Evolutionary conservation across 805 yeast genomes (phyloP).

Genomic region (Hanseniaspora pseudoguilliermondii): DNA sequence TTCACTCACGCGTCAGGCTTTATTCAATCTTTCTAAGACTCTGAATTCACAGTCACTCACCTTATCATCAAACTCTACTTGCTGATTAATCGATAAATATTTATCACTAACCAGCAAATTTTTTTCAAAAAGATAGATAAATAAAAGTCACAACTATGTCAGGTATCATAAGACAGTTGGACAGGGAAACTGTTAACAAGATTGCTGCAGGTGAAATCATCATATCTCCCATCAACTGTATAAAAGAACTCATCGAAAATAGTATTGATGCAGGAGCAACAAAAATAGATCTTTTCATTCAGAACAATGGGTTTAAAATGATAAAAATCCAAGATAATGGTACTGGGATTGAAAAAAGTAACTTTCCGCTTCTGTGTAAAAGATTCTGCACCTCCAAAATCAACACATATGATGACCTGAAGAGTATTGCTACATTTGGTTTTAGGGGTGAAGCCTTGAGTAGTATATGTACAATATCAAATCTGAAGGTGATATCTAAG

Average conservation of each 20-base stretch:
- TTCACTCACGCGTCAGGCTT: too few relatives aligned
- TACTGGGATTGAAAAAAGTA: conserved; percentile 59
- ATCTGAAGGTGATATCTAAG: conserved; percentile 69
- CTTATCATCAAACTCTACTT: too few relatives aligned
- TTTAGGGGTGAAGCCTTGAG: conserved; percentile 96
- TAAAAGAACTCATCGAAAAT: conserved; percentile 86
- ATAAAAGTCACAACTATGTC: background rate
- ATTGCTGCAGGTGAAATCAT: conserved; percentile 98
- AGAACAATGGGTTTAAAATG: conserved; percentile 82
- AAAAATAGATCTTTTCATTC: conserved; percentile 61
- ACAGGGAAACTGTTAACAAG: conserved; percentile 61
- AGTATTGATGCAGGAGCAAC: conserved; percentile 77
- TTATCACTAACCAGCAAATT: background rate
- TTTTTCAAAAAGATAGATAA: background rate
- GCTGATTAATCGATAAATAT: background rate
- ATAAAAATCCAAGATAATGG: conserved; percentile 88
- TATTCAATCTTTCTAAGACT: too few relatives aligned
- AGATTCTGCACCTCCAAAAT: conserved; percentile 88
- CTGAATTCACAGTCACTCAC: too few relatives aligned
- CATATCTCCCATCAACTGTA: conserved; percentile 83
- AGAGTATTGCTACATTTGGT: conserved; percentile 66
- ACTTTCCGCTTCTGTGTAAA: conserved; percentile 69
- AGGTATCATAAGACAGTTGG: conserved; percentile 35
- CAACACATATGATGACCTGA: conserved; percentile 58
- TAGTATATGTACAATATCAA: conserved; percentile 79